Conservation (phyloP, 371 early-diverging fungal species). For the Funneliformis caledonium region DNA sequence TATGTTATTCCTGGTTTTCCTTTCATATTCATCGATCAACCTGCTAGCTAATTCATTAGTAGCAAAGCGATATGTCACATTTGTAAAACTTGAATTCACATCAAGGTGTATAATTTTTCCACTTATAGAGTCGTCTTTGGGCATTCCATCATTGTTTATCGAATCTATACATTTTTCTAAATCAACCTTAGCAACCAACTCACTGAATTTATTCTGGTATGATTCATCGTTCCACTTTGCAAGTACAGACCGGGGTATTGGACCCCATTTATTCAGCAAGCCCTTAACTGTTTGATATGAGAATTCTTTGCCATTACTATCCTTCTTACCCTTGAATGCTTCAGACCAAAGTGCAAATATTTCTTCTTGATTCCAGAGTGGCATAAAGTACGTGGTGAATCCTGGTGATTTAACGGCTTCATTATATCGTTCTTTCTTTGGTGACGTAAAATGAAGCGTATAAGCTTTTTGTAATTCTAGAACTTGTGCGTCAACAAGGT, state of each 20-base stretch:
- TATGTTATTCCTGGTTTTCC: background rate
- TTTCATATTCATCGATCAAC: constrained; percentile 18
- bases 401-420: constrained; percentile 10
- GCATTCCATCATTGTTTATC: background rate
- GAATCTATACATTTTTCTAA: constrained; percentile 1
- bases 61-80: constrained; percentile 23
- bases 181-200: background rate
- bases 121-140: background rate
- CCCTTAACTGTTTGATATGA: background rate
- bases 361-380: constrained; percentile 14
- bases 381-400: constrained; percentile 4
- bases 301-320: constrained; percentile 2
- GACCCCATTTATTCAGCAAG: constrained; percentile 6
- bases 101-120: constrained; percentile 10
- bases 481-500: constrained; percentile 12
- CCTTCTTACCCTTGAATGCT: constrained; percentile 22
- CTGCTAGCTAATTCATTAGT: background rate
- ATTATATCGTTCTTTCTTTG: constrained; percentile 11
- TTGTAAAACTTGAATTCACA: constrained; percentile 14
- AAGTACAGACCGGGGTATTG: background rate
- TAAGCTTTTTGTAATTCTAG: background rate
- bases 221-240: background rate
- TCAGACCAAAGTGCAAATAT: background rate
- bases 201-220: constrained; percentile 4
- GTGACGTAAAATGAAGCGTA: constrained; percentile 1